Evolutionary conservation across 73 alveolate species (phyloP), one percentile per base, ranked within the genome.

Genomic region (Uronychia setigera): DNA sequence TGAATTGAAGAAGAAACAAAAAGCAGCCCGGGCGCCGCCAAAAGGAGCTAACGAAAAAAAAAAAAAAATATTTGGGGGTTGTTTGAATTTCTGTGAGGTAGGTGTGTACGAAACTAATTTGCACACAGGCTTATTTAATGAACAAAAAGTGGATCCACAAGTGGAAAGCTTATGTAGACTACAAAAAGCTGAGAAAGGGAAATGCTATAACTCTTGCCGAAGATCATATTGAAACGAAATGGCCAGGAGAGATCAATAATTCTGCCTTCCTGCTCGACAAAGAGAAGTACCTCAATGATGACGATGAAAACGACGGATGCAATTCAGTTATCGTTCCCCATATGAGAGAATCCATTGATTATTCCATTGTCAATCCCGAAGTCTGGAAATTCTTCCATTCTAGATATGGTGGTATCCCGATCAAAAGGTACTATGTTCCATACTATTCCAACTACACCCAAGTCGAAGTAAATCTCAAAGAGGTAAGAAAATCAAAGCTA

Each of bases 381-480:
- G 35, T 86, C 35, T 86, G 92, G 92, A 28, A n/a, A n/a, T 86
- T 86, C 33, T 32, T 86, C 29, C 1, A 0, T 31, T 28, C 29
- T 19, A 78, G 74, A 32, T 86, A 86, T 35, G 92, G 92, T 32
- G 92, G 92, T 31, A 29, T 74, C 0, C 77, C 31, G 57, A 86
- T 86, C 60, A 86, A 79, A 79, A 78, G 92, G 57, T 79, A 35
- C 76, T 28, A 75, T 59, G 33, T 86, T 26, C 92, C 83, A 1
- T 34, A 59, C 26, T 78, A 78, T 58, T 1, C 81, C 26, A 31
- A 32, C 60, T 86, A 78, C 74, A 86, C 92, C 11, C 35, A 60
- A 1, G 87, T 86, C 0, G 92, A 86, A 33, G 33, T 29, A 0
- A 60, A 60, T 60, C 29, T 60, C 32, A 26, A 28, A 60, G 29